Percentiles rank a stretch among this genome's conserved stretches.
phyloP scores from a whole-genome alignment of 202 grass and related monocot genomes.

The Panicum virgatum region DNA sequence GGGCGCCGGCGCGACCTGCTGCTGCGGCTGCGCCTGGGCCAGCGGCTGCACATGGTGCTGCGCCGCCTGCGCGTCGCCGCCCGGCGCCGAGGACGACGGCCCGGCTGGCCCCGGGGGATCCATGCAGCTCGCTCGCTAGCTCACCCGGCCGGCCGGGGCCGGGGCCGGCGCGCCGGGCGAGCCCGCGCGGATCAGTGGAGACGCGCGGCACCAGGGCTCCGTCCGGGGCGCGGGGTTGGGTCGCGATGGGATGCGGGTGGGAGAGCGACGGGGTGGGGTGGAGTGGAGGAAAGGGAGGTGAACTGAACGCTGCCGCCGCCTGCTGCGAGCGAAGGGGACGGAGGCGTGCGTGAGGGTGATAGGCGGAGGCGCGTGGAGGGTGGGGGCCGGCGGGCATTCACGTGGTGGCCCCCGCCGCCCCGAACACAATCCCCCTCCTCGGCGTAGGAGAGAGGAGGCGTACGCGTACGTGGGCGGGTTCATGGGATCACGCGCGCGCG shows the following conservation, averaged over 20 bases:
- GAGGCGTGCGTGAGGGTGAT: conserved; percentile 34
- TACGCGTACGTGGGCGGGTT: neutral
- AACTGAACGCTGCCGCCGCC: neutral
- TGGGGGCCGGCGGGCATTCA: conserved; percentile 48
- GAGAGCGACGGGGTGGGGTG: conserved; percentile 25
- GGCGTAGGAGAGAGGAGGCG: neutral
- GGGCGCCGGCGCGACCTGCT: conserved; percentile 53
- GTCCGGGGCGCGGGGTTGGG: neutral
- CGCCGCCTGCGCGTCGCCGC: neutral
- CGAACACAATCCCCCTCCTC: conserved; percentile 25
- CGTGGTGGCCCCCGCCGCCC: conserved; percentile 37
- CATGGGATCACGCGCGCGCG: neutral
- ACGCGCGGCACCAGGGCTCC: neutral
- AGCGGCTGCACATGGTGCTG: conserved; percentile 19
- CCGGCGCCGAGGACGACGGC: neutral
- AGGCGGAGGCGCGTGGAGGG: conserved; percentile 17
- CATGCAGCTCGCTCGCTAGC: conserved; percentile 12
- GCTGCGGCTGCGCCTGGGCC: conserved; percentile 25
- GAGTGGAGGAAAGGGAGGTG: conserved; percentile 41
- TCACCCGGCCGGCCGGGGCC: conserved; percentile 18
- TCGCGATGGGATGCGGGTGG: conserved; percentile 6
- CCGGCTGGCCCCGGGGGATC: conserved; percentile 35
- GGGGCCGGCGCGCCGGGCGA: neutral
- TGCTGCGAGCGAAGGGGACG: conserved; percentile 28
- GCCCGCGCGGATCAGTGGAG: conserved; percentile 24